phyloP scores from a whole-genome alignment of 2,329 filamentous ascomycete genomes.

The Penicillium sp. region DNA sequence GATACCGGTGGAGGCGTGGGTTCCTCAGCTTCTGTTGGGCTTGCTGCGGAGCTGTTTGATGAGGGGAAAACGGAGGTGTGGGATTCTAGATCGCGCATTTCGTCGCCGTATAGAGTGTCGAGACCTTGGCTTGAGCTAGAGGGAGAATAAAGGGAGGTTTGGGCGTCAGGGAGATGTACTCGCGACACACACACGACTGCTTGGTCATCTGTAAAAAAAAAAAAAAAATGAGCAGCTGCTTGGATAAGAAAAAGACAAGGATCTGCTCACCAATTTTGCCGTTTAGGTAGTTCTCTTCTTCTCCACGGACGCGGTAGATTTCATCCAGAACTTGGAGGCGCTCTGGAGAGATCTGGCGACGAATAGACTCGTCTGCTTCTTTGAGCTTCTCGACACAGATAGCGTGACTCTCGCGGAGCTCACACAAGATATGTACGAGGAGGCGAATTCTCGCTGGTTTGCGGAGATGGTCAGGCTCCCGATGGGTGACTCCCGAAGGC shows the following conservation, averaged over 20 bases:
- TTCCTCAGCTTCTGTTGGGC: background rate
- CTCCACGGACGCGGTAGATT: constrained; percentile 40
- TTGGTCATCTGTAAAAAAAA: constrained; percentile 29
- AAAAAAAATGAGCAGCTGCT: background rate
- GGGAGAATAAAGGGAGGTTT: constrained; percentile 24
- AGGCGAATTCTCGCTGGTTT: constrained; percentile 37
- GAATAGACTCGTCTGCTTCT: constrained; percentile 40
- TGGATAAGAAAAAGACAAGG: background rate
- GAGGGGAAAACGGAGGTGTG: constrained; percentile 30
- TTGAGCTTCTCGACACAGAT: constrained; percentile 39
- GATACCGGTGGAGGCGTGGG: background rate
- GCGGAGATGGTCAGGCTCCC: constrained; percentile 40
- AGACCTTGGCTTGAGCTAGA: constrained; percentile 16
- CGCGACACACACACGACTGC: constrained; percentile 32
- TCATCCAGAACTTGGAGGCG: constrained; percentile 39
- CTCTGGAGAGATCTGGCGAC: constrained; percentile 37
- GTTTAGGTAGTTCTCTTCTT: constrained; percentile 38
- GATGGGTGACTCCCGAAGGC: constrained; percentile 38
- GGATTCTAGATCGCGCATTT: constrained; percentile 26
- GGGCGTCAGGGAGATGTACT: constrained; percentile 33
- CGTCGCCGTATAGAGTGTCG: constrained; percentile 21
- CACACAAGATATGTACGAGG: constrained; percentile 41
- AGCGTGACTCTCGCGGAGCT: constrained; percentile 38
- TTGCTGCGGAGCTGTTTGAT: constrained; percentile 17
- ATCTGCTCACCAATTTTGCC: constrained; percentile 33